Conservation (phyloP, 371 early-diverging fungal species). For the Mortierella sp. region DNA sequence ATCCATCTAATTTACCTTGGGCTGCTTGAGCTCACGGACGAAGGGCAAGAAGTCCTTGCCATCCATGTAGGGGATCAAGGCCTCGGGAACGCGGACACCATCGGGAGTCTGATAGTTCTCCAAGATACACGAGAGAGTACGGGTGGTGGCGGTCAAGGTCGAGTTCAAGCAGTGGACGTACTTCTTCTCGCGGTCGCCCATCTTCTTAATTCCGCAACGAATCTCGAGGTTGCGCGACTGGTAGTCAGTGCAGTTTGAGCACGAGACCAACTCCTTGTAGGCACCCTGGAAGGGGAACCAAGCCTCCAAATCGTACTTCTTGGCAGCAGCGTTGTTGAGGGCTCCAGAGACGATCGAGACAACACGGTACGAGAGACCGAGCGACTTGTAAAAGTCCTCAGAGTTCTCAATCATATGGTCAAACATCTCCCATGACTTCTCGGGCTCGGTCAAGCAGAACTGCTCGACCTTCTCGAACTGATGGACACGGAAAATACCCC, state of each 20-base stretch:
- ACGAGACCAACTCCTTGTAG: slow-evolving; percentile 99
- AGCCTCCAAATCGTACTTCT: slow-evolving; percentile 99
- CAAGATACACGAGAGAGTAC: slow-evolving; percentile 98
- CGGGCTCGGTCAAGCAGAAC: slow-evolving; percentile 97
- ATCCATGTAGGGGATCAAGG: slow-evolving; percentile 94
- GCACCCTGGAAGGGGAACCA: slow-evolving; percentile 99
- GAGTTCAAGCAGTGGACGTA: slow-evolving; percentile 99
- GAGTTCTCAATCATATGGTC: slow-evolving; percentile 96
- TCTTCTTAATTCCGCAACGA: slow-evolving; percentile 97
- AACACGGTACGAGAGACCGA: slow-evolving; percentile 96
- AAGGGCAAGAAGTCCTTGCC: slow-evolving; percentile 94
- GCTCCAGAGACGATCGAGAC: slow-evolving; percentile 98
- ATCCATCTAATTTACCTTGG: slow-evolving; percentile 37
- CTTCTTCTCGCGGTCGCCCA: slow-evolving; percentile 95
- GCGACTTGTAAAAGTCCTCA: slow-evolving; percentile 97
- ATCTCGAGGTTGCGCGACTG: slow-evolving; percentile 98
- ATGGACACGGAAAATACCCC: slow-evolving; percentile 99
- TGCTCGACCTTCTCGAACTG: slow-evolving; percentile 99
- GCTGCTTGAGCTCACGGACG: slow-evolving; percentile 60
- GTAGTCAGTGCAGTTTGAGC: slow-evolving; percentile 99
- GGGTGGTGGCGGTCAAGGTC: slow-evolving; percentile 98
- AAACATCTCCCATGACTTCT: slow-evolving; percentile 98
- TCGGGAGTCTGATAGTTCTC: slow-evolving; percentile 98
- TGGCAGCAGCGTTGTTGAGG: slow-evolving; percentile 99
- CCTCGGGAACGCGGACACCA: slow-evolving; percentile 92